Percentiles rank a stretch among this genome's conserved stretches.
Conservation (phyloP, 2,329 filamentous ascomycete species). For the Cladosporium cucumerinum region DNA sequence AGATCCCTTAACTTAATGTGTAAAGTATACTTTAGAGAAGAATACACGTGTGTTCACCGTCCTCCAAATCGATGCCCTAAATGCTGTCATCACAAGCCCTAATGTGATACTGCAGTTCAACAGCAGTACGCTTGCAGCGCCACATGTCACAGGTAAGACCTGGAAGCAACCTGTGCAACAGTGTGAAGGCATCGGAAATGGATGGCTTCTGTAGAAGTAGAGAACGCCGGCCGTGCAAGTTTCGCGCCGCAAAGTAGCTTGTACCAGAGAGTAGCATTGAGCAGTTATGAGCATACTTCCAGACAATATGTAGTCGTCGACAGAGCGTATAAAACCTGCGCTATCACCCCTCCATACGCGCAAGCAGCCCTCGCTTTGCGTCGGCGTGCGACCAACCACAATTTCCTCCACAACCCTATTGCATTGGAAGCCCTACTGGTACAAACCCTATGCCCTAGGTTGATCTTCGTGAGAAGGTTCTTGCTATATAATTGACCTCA, state of each 20-base stretch:
- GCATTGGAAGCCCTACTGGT: neutral
- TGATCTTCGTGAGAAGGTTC: neutral
- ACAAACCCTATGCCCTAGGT: constrained; percentile 3
- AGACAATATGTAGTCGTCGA: neutral
- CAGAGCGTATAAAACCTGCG: neutral
- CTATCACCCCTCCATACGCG: neutral
- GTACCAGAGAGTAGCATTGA: neutral
- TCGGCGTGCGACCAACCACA: neutral
- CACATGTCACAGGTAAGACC: neutral
- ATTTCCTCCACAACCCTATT: neutral
- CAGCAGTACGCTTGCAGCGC: neutral
- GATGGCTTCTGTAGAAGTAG: neutral
- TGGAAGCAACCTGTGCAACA: neutral
- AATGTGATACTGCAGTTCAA: neutral
- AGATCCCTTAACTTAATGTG: no score
- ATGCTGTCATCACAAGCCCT: neutral
- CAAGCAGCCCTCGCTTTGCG: neutral
- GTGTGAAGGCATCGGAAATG: neutral
- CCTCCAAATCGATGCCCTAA: no score
- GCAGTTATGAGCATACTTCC: neutral
- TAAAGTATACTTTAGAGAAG: no score
- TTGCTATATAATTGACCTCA: neutral
- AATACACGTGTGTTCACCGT: no score
- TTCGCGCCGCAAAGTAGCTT: neutral
- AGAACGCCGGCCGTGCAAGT: neutral